phyloP scores from a whole-genome alignment of 2,329 filamentous ascomycete genomes.

The Nannizziopsis arthrosporioides region DNA sequence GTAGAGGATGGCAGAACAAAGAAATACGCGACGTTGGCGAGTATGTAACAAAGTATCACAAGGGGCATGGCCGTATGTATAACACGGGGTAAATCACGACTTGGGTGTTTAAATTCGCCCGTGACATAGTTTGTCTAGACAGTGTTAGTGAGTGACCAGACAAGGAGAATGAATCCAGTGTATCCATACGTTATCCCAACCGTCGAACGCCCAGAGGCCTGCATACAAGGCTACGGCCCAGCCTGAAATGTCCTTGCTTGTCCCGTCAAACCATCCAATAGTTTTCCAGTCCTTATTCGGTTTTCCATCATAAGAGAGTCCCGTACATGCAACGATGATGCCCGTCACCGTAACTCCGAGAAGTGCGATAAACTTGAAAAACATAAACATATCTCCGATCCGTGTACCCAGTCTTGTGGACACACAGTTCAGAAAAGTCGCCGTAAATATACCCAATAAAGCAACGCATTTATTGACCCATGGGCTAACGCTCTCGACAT shows the following conservation, averaged over 20 bases:
- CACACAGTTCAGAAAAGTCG: constrained; percentile 79
- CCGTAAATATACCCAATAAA: constrained; percentile 58
- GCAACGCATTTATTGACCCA: constrained; percentile 91
- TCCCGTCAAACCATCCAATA: constrained; percentile 77
- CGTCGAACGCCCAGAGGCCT: constrained; percentile 94
- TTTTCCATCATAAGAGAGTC: constrained; percentile 62
- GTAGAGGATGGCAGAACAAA: constrained; percentile 71
- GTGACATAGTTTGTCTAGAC: constrained; percentile 88
- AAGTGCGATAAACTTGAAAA: constrained; percentile 87
- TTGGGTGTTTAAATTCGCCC: constrained; percentile 87
- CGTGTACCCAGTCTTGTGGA: constrained; percentile 80
- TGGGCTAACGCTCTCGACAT: constrained; percentile 63
- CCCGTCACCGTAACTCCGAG: constrained; percentile 77
- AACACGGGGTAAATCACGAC: constrained; percentile 78
- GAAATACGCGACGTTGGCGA: constrained; percentile 90
- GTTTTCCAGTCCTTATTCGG: constrained; percentile 79
- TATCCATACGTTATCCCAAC: constrained; percentile 82
- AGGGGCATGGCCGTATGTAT: constrained; percentile 95
- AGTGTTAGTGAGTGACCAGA: constrained; percentile 5
- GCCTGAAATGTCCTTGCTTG: constrained; percentile 63
- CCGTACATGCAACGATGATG: constrained; percentile 78
- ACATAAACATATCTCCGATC: constrained; percentile 87
- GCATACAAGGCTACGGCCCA: constrained; percentile 95
- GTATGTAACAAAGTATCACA: constrained; percentile 78
- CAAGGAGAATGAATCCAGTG: neutral